A percentile compares a stretch with the other conserved stretches of the same genome.
These are phyloP conservation scores for Dioszegia crocea DNA, from an alignment of 768 basidiomycete genomes.

Conservation along the genomic window DNA sequence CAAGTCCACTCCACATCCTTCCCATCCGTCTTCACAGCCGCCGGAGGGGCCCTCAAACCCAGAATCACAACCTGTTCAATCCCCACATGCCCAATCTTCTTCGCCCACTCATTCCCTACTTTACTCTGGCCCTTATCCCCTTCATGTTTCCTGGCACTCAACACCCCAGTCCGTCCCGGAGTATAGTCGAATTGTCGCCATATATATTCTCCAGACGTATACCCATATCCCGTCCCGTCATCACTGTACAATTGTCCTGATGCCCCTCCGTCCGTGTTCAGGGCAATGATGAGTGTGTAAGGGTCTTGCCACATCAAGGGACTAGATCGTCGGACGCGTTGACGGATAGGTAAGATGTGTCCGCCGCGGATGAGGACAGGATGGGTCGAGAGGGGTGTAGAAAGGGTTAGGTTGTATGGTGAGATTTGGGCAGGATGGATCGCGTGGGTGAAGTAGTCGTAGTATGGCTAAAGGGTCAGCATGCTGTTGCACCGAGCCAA, in stretches of 20 bases:
- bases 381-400: constrained; percentile 71
- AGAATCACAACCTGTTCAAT: constrained; percentile 78
- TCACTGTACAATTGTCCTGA: constrained; percentile 88
- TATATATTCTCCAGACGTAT: constrained; percentile 71
- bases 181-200: constrained; percentile 78
- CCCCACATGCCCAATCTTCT: constrained; percentile 63
- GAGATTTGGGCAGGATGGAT: constrained; percentile 54
- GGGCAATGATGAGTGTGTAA: constrained; percentile 80
- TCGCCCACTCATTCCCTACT: constrained; percentile 65
- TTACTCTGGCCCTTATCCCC: no score
- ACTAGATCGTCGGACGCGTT: constrained; percentile 79
- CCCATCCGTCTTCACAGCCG: constrained; percentile 53
- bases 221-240: constrained; percentile 78
- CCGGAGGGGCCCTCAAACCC: constrained; percentile 65
- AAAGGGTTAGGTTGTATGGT: constrained; percentile 62
- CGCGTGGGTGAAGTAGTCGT: constrained; percentile 77
- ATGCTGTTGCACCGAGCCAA: no score
- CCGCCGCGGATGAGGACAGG: constrained; percentile 88
- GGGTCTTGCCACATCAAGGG: constrained; percentile 86
- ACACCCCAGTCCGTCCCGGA: no score
- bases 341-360: constrained; percentile 79
- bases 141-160: background rate
- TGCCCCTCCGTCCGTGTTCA: constrained; percentile 59
- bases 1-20: constrained; percentile 52
- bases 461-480: constrained; percentile 65